Percentiles rank a stretch among this genome's conserved stretches.
Evolutionary conservation across 1,139 yeast genomes (phyloP).

Genomic region (Protomyces gravidus): DNA sequence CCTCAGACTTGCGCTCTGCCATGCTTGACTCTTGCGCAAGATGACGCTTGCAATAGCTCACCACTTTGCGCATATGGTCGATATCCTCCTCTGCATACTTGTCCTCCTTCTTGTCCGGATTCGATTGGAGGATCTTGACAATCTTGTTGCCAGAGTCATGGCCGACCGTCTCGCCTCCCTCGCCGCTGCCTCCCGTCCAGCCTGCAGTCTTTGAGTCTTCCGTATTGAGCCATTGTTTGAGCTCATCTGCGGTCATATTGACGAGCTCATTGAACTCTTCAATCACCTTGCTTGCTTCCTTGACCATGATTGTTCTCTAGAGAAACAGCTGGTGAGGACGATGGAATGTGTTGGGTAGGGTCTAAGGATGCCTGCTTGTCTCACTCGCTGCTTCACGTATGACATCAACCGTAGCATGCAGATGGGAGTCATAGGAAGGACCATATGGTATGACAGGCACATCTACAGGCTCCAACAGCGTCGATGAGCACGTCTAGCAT

Average conservation of each 20-base stretch:
- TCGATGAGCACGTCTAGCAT: too few species aligned
- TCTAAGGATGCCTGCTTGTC: too few species aligned
- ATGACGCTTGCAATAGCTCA: constrained; percentile 10
- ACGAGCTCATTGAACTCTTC: constrained; percentile 7
- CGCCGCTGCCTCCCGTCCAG: constrained; percentile 1
- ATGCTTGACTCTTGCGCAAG: constrained; percentile 6
- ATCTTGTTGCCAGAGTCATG: constrained; percentile 9
- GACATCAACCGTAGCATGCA: too few species aligned
- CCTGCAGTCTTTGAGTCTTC: constrained; percentile 1
- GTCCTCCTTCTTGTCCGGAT: constrained; percentile 6
- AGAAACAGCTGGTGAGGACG: too few species aligned
- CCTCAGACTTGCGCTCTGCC: constrained; percentile 7
- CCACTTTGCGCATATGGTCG: constrained; percentile 7
- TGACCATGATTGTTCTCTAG: constrained; percentile 1
- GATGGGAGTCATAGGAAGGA: too few species aligned
- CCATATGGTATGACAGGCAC: too few species aligned
- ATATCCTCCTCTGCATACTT: constrained; percentile 14
- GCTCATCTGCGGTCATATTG: constrained; percentile 11
- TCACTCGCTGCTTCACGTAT: too few species aligned
- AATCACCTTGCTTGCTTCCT: constrained; percentile 4
- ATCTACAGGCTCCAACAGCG: too few species aligned
- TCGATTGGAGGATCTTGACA: constrained; percentile 6
- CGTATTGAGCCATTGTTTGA: constrained; percentile 9
- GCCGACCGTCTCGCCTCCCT: constrained; percentile 6
- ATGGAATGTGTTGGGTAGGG: too few species aligned